Evolutionary conservation across 805 yeast species (phyloP), one percentile per base, ranked within the genome.

Genomic region (Hanseniaspora meyeri): DNA sequence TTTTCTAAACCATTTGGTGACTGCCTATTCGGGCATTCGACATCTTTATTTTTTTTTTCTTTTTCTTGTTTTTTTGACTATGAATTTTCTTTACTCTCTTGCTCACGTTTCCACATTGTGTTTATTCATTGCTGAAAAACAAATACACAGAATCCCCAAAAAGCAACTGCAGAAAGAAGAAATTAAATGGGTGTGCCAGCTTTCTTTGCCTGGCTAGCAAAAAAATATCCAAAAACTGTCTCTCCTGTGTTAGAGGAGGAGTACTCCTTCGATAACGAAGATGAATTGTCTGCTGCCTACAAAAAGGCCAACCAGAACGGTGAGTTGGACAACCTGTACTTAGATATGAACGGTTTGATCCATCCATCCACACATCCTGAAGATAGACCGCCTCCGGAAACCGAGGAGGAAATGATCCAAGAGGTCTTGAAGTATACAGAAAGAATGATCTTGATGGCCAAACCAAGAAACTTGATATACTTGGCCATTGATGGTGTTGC

Each of bases 351-450:
- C 67, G 98, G 97, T 74, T 93, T 93, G 65, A 98, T 93, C 4
- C 99, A 93, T 73, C 98, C 98, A 1, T 93, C 97, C 74, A 85
- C 97, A 2, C 99, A 93, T 69, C 99, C 99, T 0, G 98, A 91
- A 65, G 86, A 91, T 62, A 84, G 84, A 62, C 96, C 96, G 0
- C 84, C 98, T 0, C 99, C 99, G 12, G 95, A 83, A 62, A 89
- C 91, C 0, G 98, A 93, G 65, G 96, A 89, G 59, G 97, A 93
- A 65, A 93, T 93, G 98, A 82, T 93, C 74, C 70, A 90, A 58
- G 97, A 91, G 48, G 84, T 93, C 31, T 93, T 93, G 72, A 82
- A 81, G 62, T 93, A 93, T 67, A 93, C 98, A 0, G 95, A 93
- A 61, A 76, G 96, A 49, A 96, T 93, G 7, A 72, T 93, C 48